A percentile compares a stretch with the other conserved stretches of the same genome.
These are phyloP conservation scores for Globisporangium paroecandrum DNA, from an alignment of 352 stramenopile genomes.

Conservation along the genomic window DNA sequence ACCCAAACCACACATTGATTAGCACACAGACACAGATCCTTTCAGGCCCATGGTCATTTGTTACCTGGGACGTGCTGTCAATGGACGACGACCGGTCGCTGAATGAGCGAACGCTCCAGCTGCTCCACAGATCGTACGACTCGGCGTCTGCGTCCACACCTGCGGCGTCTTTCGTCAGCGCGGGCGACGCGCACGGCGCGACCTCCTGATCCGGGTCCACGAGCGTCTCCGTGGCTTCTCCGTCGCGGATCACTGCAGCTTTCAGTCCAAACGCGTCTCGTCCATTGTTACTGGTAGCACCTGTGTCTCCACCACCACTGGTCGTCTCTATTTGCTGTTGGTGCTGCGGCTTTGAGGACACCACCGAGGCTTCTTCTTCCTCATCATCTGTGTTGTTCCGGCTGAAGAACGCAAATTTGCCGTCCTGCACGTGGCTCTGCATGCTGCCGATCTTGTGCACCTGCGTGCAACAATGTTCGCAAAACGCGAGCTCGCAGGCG, in stretches of 20 bases:
- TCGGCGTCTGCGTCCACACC: conserved; percentile 8
- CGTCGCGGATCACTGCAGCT: conserved; percentile 7
- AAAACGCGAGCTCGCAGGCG: conserved; percentile 51
- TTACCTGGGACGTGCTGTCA: conserved; percentile 21
- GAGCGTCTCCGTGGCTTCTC: conserved; percentile 15
- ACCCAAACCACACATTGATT: not conserved
- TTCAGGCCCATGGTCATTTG: not conserved
- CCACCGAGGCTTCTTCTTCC: not conserved
- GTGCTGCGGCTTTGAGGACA: not conserved
- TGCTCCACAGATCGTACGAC: conserved; percentile 37
- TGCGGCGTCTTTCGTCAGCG: not conserved
- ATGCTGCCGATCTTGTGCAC: conserved; percentile 41
- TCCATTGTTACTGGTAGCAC: not conserved
- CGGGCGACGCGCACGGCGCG: conserved; percentile 5
- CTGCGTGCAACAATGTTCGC: conserved; percentile 30
- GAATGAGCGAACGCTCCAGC: conserved; percentile 35
- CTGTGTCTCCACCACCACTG: not conserved
- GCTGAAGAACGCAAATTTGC: conserved; percentile 18
- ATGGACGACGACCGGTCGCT: conserved; percentile 22
- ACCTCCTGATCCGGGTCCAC: conserved; percentile 26
- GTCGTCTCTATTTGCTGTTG: not conserved
- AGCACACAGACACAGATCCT: not conserved
- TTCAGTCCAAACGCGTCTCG: conserved; percentile 11
- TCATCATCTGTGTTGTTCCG: not conserved
- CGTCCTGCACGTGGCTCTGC: conserved; percentile 29